Percentiles rank a stretch among this genome's conserved stretches.
Evolutionary conservation across 2,329 filamentous ascomycete genomes (phyloP).

Genomic region (Geosmithia flava): DNA sequence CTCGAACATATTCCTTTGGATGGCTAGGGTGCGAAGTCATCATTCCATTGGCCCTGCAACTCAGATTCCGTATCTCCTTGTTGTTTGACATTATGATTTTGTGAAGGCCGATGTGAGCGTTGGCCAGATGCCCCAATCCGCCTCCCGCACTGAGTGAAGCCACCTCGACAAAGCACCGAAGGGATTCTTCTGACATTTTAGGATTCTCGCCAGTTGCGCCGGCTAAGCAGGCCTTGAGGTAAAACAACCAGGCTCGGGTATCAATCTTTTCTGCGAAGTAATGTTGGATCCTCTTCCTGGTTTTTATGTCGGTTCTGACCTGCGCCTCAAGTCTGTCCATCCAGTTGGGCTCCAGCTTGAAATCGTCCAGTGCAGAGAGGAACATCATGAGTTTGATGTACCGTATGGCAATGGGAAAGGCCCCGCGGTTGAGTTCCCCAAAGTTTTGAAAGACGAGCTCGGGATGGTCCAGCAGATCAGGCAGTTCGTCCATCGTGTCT

Average conservation of each 20-base stretch:
- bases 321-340: conserved; percentile 64
- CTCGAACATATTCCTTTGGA: conserved; percentile 15
- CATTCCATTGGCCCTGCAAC: conserved; percentile 64
- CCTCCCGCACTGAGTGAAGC: conserved; percentile 37
- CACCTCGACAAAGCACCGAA: conserved; percentile 40
- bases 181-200: conserved; percentile 31
- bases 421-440: conserved; percentile 29
- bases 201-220: conserved; percentile 36
- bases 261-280: conserved; percentile 36
- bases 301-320: conserved; percentile 55
- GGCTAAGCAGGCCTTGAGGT: conserved; percentile 43
- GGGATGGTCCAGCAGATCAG: neutral
- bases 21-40: conserved; percentile 53
- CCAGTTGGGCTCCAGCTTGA: conserved; percentile 68
- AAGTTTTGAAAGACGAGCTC: conserved; percentile 31
- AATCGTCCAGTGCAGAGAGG: conserved; percentile 32
- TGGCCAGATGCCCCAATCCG: conserved; percentile 34
- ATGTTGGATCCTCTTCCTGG: conserved; percentile 43
- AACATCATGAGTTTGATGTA: conserved; percentile 50
- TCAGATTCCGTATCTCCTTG: conserved; percentile 50
- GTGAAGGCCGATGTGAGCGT: conserved; percentile 38
- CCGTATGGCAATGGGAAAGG: conserved; percentile 56
- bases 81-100: conserved; percentile 59
- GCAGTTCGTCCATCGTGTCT: conserved; percentile 11
- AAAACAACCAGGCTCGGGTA: conserved; percentile 18